A percentile compares a stretch with the other conserved stretches of the same genome.
Conservation (phyloP, 1,139 yeast genomes). For the Meyerozyma smithsonii region DNA sequence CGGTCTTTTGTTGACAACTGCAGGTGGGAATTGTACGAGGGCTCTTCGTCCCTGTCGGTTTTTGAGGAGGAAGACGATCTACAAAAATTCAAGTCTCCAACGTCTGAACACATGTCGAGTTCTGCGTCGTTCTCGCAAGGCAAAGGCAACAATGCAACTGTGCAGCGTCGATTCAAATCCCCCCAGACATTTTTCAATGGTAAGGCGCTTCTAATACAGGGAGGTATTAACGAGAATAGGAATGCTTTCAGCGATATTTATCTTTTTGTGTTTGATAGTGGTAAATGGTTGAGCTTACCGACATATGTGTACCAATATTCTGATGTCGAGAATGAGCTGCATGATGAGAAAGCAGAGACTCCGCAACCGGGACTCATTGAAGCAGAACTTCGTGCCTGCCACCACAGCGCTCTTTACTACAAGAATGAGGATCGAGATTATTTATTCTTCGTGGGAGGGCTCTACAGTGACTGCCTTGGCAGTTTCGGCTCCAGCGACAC, state of each 20-base stretch:
- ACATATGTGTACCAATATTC: constrained; percentile 38
- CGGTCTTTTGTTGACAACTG: constrained; percentile 1
- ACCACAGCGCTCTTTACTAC: constrained; percentile 36
- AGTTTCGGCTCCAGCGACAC: constrained; percentile 9
- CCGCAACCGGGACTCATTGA: constrained; percentile 29
- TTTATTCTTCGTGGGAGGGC: constrained; percentile 41
- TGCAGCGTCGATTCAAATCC: constrained; percentile 6
- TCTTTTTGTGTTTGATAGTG: constrained; percentile 29
- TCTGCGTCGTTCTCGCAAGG: neutral
- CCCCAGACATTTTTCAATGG: constrained; percentile 19
- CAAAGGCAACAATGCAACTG: neutral
- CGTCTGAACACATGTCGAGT: neutral
- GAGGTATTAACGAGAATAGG: constrained; percentile 34
- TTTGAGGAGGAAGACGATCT: neutral
- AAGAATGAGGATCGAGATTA: constrained; percentile 32
- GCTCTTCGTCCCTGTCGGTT: neutral
- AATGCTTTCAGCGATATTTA: constrained; percentile 32
- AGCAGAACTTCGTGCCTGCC: constrained; percentile 42
- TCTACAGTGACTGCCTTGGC: constrained; percentile 29
- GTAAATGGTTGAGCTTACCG: constrained; percentile 29
- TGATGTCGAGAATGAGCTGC: constrained; percentile 8
- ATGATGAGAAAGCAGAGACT: constrained; percentile 25
- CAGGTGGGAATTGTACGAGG: constrained; percentile 2
- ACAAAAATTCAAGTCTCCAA: neutral
- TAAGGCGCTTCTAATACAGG: constrained; percentile 35